Evolutionary conservation across 2,329 filamentous ascomycete species (phyloP).

Genomic region (Neopestalotiopsis rosae): DNA sequence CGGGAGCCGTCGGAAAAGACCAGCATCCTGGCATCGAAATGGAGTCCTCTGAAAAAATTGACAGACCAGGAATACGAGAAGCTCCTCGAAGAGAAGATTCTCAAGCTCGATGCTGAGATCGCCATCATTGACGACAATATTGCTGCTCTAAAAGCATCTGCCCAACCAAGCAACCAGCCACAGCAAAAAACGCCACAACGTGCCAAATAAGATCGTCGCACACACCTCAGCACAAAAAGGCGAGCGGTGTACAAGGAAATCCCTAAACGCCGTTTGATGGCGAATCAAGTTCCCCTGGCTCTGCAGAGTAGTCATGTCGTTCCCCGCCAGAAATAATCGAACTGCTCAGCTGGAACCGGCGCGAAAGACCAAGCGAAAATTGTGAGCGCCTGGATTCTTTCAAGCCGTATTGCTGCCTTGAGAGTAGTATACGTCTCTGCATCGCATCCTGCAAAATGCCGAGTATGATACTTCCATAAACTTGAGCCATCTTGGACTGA

Average conservation of each 20-base stretch:
- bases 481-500: no score
- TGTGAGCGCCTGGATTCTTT: no score
- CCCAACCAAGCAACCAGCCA: neutral
- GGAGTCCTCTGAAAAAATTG: constrained; percentile 73
- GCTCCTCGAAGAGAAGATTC: constrained; percentile 73
- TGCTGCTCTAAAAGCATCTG: constrained; percentile 40
- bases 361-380: no score
- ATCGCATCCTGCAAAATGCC: no score
- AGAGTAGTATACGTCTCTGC: no score
- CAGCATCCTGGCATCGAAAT: constrained; percentile 63
- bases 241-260: neutral
- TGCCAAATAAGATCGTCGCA: neutral
- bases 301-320: no score
- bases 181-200: neutral
- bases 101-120: constrained; percentile 77
- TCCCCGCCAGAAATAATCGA: neutral
- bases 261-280: neutral
- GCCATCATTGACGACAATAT: constrained; percentile 81
- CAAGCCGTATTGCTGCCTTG: no score
- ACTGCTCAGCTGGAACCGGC: no score
- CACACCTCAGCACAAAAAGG: no score
- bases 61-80: constrained; percentile 74
- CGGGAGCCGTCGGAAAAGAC: constrained; percentile 27
- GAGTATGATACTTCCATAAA: no score
- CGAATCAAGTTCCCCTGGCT: no score